Evolutionary conservation across 2,329 filamentous ascomycete genomes (phyloP).

Genomic region (Pseudogymnoascus pannorum): DNA sequence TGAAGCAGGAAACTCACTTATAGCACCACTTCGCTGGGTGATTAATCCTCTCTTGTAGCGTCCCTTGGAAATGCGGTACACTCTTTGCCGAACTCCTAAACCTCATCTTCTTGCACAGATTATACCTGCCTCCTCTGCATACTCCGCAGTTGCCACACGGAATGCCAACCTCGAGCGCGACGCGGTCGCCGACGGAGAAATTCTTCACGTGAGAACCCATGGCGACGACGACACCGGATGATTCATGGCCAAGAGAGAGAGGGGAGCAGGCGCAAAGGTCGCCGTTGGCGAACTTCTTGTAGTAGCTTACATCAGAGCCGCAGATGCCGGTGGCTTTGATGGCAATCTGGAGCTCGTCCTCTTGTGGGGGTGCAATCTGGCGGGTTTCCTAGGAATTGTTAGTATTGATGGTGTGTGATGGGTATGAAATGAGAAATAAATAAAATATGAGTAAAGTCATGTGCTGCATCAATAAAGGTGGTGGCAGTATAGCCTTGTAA

Average conservation of each 20-base stretch:
- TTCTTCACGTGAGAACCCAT: constrained; percentile 56
- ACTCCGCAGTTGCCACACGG: constrained; percentile 72
- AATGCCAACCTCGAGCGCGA: constrained; percentile 87
- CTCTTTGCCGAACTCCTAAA: constrained; percentile 57
- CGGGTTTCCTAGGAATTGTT: constrained; percentile 43
- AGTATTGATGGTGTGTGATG: constrained; percentile 27
- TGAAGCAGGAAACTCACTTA: constrained; percentile 37
- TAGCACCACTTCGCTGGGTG: constrained; percentile 56
- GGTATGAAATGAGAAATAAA: constrained; percentile 40
- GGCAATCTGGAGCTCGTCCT: constrained; percentile 55
- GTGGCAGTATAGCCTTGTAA: constrained; percentile 51
- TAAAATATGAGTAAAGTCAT: background rate
- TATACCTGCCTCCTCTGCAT: constrained; percentile 81
- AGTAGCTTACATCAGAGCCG: constrained; percentile 65
- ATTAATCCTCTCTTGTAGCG: constrained; percentile 55
- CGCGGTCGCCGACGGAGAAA: constrained; percentile 68
- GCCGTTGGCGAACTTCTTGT: constrained; percentile 60
- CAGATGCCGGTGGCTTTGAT: constrained; percentile 63
- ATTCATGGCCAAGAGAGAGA: constrained; percentile 64
- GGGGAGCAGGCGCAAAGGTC: constrained; percentile 58
- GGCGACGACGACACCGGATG: constrained; percentile 69
- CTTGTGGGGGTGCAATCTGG: constrained; percentile 57
- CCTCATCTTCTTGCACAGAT: constrained; percentile 78
- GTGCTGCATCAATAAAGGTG: constrained; percentile 20
- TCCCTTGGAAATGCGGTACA: constrained; percentile 57